Base-by-base conservation (phyloP, 1,284 basidiomycete genomes). In the Trichosporon inkin region DNA sequence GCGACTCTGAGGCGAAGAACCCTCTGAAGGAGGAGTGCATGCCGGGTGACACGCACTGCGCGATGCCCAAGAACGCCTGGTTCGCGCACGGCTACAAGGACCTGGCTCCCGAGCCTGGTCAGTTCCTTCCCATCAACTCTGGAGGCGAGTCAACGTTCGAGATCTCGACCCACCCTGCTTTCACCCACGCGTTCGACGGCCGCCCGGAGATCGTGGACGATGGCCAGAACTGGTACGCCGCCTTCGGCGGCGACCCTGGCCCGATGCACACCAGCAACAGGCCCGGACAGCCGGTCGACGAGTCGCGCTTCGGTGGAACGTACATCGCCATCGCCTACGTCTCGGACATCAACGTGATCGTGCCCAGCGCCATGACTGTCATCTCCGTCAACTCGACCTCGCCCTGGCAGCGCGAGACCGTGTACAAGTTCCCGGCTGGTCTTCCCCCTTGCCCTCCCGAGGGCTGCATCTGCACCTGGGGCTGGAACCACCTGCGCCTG, bases 341-440 rank as follows among this genome's bases (percentile, higher is more conserved):
- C 70, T 66, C 68, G 59, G 80, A 88, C 67, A 81, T 79, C 8
- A 75, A 71, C 1, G 67, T 80, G 0, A 80, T 89, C 13, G 71
- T 83, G 67, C 87, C 86, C 0, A 82, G 82, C 44, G 86, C 89
- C 74, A 85, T 89, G 64, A 80, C 82, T 5, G 77, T 90, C n/a
- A 88, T 89, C 76, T 85, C 83, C 61, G 81, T 87, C 32, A 88
- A 88, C 72, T 84, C 87, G 34, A 85, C 83, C 0, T 88, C 87
- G 64, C 86, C 88, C 0, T 89, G 85, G 86, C 78, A 78, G 44
- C 80, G 84, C 22, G 61, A 71, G 20, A 88, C 86, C 16, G 80
- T 82, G 54, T 89, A 88, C 68, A 67, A 81, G 55, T 74, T 89
- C 20, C 88, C 88, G 0, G 80, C 76, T 13, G 74, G 77, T 14